Base-by-base conservation (phyloP, 139 green algal species). In the Spirogloea muscicola region DNA sequence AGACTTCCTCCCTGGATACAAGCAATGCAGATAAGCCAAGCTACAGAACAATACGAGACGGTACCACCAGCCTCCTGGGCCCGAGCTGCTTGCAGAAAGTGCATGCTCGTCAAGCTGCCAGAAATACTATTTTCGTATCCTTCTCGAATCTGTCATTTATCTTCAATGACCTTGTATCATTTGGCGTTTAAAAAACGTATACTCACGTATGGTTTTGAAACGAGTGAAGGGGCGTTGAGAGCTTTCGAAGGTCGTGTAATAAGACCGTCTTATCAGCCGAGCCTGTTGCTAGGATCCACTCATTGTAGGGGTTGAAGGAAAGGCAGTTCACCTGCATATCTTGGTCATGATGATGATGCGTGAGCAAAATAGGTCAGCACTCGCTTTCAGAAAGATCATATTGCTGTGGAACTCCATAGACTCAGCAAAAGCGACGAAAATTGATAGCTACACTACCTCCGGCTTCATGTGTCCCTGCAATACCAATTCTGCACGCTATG, bases 261-360 rank as follows among this genome's bases (percentile, higher is more conserved):
- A 29, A 27, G 27, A 94, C 93, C 43, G 90, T 96, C 77, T 96
- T 94, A 83, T 98, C 94, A 0, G 94, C 94, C 2, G 86, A 93
- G 13, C 94, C 94, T 0, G 94, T 99, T 33, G 92, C 95, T 7
- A 99, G 84, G 5, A 99, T 82, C 78, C 88, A 93, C 55, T 97
- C 92, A 76, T 98, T 97, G 79, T 94, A 89, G 1, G 94, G 94
- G 85, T 98, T 99, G 89, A 99, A 99, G 1, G 91, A 86, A 42
- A 99, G 82, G 84, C 93, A 98, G 86, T 99, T 99, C 60, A 99
- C 72, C 69, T 77, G 69, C n/a, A 29, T 36, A 34, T 29, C 33
- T 13, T n/a, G 57, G 57, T 13, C 21, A 65, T 31, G 5, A 63
- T 34, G 7, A 63, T 39, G 7, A 31, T n/a, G 25, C 29, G 29